phyloP scores from a whole-genome alignment of 805 yeast species.

The Starmerella ratchasimensis region DNA sequence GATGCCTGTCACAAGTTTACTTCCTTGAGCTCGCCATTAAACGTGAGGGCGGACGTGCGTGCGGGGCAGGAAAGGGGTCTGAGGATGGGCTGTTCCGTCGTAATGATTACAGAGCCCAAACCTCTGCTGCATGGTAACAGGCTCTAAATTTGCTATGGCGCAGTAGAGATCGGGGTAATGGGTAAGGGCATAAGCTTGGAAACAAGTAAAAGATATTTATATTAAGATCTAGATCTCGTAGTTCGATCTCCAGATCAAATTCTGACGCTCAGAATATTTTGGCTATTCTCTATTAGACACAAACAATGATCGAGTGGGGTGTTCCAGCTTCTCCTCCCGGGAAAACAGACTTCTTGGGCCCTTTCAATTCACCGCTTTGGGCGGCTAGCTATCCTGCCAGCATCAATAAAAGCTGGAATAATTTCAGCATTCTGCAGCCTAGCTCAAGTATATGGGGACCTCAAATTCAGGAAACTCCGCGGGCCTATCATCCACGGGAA shows the following conservation, averaged over 20 bases:
- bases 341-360: no score
- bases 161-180: conserved; percentile 4
- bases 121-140: conserved; percentile 9
- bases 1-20: no score
- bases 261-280: background rate
- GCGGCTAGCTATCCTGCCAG: background rate
- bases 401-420: background rate
- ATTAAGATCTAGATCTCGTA: conserved; percentile 2
- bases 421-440: conserved; percentile 8
- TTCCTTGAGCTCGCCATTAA: no score
- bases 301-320: conserved; percentile 1
- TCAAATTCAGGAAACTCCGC: conserved; percentile 1
- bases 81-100: no score
- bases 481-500: background rate
- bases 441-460: conserved; percentile 15
- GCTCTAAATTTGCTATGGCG: conserved; percentile 10
- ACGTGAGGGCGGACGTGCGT: no score
- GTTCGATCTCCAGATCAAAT: background rate
- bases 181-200: conserved; percentile 7
- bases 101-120: conserved; percentile 11
- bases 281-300: background rate
- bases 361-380: background rate
- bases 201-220: conserved; percentile 4
- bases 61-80: no score
- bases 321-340: background rate